A percentile compares a stretch with the other conserved stretches of the same genome.
Evolutionary conservation across 2,329 filamentous ascomycete species (phyloP).

Genomic region (Exophiala calicioides): DNA sequence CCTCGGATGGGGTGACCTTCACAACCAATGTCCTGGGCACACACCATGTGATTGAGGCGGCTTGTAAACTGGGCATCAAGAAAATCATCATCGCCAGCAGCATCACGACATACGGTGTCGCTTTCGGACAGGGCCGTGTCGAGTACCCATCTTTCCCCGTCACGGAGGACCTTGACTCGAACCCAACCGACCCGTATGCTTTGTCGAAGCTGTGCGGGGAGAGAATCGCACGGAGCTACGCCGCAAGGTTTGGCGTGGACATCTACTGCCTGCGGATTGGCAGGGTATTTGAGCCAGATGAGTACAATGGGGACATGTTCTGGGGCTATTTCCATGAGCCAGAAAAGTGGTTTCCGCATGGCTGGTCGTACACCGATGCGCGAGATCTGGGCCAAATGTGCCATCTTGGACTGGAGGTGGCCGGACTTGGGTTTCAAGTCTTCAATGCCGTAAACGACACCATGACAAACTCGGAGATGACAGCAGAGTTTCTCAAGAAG

Average conservation of each 20-base stretch:
- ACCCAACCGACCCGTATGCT: conserved; percentile 63
- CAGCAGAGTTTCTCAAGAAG: conserved; percentile 53
- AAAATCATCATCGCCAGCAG: conserved; percentile 63
- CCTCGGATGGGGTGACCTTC: conserved; percentile 60
- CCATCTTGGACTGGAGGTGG: conserved; percentile 53
- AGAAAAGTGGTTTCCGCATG: conserved; percentile 55
- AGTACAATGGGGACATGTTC: conserved; percentile 57
- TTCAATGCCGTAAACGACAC: conserved; percentile 66
- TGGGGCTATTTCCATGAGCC: conserved; percentile 53
- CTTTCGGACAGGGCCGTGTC: conserved; percentile 57
- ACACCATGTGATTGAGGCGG: conserved; percentile 65
- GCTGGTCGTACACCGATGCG: conserved; percentile 64
- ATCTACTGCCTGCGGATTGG: conserved; percentile 64
- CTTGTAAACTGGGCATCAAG: conserved; percentile 60
- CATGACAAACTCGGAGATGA: conserved; percentile 57
- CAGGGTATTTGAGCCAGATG: conserved; percentile 61
- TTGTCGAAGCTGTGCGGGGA: conserved; percentile 61
- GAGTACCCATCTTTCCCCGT: conserved; percentile 61
- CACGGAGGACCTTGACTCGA: conserved; percentile 59
- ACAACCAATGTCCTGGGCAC: conserved; percentile 56
- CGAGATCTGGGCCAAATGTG: conserved; percentile 64
- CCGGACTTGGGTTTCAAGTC: conserved; percentile 61
- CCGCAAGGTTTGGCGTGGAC: conserved; percentile 55
- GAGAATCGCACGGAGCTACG: conserved; percentile 56
- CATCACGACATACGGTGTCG: conserved; percentile 64